Conservation (phyloP, 768 basidiomycete genomes). For the Suillus americanus region DNA sequence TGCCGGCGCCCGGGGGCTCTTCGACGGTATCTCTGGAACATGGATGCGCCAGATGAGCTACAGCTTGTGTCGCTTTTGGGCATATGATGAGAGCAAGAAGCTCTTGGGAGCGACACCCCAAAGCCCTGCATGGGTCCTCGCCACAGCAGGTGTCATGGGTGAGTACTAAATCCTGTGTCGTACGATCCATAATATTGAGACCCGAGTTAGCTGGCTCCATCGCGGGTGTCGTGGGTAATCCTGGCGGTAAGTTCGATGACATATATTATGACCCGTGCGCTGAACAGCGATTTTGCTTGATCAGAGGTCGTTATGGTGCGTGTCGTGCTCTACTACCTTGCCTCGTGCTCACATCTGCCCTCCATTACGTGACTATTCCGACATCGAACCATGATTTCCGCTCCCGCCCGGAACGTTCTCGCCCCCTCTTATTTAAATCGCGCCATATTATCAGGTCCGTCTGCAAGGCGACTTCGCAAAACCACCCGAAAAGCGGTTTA, state of each 20-base stretch:
- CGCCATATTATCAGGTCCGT: conserved; percentile 48
- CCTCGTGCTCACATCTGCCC: conserved; percentile 2
- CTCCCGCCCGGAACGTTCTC: background rate
- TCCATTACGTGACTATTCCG: conserved; percentile 10
- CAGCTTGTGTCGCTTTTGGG: conserved; percentile 91
- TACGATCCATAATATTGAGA: background rate
- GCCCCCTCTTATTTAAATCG: background rate
- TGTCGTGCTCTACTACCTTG: conserved; percentile 5
- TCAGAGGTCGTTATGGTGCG: conserved; percentile 72
- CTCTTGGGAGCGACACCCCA: conserved; percentile 64
- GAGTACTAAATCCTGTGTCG: conserved; percentile 28
- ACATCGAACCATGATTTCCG: background rate
- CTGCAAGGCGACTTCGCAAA: conserved; percentile 92
- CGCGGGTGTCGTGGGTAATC: conserved; percentile 87
- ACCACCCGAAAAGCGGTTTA: conserved; percentile 82
- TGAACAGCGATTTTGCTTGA: background rate
- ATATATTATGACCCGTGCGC: background rate
- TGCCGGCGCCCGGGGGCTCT: conserved; percentile 71
- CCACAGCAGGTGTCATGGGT: conserved; percentile 85
- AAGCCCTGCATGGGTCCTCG: conserved; percentile 80
- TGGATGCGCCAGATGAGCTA: conserved; percentile 93
- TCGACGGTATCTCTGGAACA: conserved; percentile 85
- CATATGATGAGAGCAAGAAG: conserved; percentile 90
- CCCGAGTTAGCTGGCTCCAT: conserved; percentile 67
- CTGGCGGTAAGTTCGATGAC: conserved; percentile 54